Conservation (phyloP, 2,329 filamentous ascomycete species). For the Colletotrichum tabaci region DNA sequence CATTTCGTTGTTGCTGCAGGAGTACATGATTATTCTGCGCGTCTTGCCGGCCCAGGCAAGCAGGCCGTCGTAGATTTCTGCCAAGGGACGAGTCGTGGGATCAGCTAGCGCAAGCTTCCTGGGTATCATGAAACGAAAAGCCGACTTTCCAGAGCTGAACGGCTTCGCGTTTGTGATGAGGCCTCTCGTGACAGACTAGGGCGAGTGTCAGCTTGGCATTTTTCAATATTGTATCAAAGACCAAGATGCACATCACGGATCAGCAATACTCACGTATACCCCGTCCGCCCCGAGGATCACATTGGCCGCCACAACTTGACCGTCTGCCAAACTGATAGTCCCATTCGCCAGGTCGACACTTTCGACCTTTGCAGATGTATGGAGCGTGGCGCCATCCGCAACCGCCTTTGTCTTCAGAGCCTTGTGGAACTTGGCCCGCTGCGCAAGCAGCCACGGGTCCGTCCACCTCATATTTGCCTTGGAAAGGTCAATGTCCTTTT, state of each 20-base stretch:
- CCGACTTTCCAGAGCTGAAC: constrained; percentile 65
- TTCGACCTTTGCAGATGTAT: constrained; percentile 57
- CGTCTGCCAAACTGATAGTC: constrained; percentile 61
- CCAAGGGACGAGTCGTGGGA: constrained; percentile 50
- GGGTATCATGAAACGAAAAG: constrained; percentile 68
- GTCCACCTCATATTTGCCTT: neutral
- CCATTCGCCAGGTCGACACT: constrained; percentile 57
- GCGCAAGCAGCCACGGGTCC: neutral
- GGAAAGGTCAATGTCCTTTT: constrained; percentile 42
- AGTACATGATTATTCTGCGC: constrained; percentile 63
- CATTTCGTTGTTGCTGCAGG: constrained; percentile 58
- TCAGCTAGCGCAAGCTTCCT: constrained; percentile 49
- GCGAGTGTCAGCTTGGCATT: constrained; percentile 15
- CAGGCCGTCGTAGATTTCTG: constrained; percentile 51
- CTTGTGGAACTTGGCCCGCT: neutral
- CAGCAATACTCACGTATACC: constrained; percentile 55
- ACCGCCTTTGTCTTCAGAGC: neutral
- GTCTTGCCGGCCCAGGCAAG: constrained; percentile 55
- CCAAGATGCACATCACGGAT: neutral
- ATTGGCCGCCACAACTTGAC: constrained; percentile 60
- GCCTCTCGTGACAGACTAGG: constrained; percentile 45
- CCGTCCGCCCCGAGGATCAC: constrained; percentile 69
- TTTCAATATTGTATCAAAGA: neutral
- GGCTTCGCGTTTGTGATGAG: constrained; percentile 47
- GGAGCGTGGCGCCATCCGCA: constrained; percentile 1